Evolutionary conservation across 2,329 filamentous ascomycete genomes (phyloP).

Genomic region (Sordariomycetes sp.): DNA sequence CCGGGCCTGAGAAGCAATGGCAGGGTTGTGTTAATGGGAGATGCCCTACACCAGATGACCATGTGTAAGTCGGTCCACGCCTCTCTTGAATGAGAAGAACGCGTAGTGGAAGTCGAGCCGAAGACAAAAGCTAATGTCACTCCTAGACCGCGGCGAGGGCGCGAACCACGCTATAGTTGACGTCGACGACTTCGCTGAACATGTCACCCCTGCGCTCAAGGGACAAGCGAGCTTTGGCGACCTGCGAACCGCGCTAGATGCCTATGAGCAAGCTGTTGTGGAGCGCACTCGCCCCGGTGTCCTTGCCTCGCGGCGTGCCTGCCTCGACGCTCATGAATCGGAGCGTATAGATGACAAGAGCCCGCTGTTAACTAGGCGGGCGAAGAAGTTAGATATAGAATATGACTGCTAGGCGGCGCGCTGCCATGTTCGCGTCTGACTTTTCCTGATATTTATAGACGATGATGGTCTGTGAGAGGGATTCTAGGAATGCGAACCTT

Average conservation of each 20-base stretch:
- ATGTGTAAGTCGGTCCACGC: conserved; percentile 45
- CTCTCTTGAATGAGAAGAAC: neutral
- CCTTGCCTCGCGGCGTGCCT: conserved; percentile 38
- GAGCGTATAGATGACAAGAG: conserved; percentile 22
- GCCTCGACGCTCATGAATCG: conserved; percentile 43
- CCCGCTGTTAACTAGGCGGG: conserved; percentile 26
- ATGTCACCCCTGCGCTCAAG: conserved; percentile 13
- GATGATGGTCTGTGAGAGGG: too few relatives aligned
- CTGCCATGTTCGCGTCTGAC: too few relatives aligned
- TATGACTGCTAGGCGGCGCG: conserved; percentile 8
- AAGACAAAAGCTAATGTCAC: neutral
- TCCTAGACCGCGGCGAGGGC: conserved; percentile 42
- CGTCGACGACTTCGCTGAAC: conserved; percentile 29
- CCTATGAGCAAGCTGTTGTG: conserved; percentile 33
- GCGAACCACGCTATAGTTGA: conserved; percentile 47
- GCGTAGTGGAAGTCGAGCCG: neutral
- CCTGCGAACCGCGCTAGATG: conserved; percentile 18
- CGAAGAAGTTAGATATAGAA: conserved; percentile 19
- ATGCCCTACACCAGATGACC: conserved; percentile 46
- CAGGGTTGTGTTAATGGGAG: conserved; percentile 36
- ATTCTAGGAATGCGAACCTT: too few relatives aligned
- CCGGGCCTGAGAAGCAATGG: conserved; percentile 23
- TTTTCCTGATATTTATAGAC: too few relatives aligned
- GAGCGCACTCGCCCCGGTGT: conserved; percentile 32
- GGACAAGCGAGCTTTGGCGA: neutral